Percentiles rank a stretch among this genome's conserved stretches.
Evolutionary conservation across 1,284 basidiomycete genomes (phyloP).

Genomic region (Amylostereum chailletii): DNA sequence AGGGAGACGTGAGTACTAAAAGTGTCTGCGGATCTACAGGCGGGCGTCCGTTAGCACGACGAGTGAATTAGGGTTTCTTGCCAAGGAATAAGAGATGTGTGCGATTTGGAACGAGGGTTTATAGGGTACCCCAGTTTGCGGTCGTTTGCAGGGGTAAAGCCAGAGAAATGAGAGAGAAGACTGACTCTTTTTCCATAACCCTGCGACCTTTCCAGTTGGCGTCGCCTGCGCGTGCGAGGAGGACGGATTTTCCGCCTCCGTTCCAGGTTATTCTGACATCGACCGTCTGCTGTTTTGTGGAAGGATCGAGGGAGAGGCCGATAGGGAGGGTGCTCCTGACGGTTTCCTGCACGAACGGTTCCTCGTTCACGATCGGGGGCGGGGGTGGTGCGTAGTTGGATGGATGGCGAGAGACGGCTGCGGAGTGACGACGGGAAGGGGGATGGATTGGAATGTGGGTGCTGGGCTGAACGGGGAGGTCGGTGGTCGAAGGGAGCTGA

Average conservation of each 20-base stretch:
- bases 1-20: conserved; percentile 48
- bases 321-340: conserved; percentile 58
- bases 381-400: conserved; percentile 25
- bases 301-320: conserved; percentile 27
- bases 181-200: conserved; percentile 56
- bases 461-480: conserved; percentile 30
- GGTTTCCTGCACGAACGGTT: conserved; percentile 42
- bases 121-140: too few species aligned
- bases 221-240: conserved; percentile 61
- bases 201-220: conserved; percentile 63
- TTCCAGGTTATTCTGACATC: conserved; percentile 55
- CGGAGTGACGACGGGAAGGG: conserved; percentile 20
- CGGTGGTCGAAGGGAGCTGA: conserved; percentile 24
- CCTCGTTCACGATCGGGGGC: conserved; percentile 23
- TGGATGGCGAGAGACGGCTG: conserved; percentile 18
- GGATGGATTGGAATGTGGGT: conserved; percentile 33
- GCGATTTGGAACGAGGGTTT: too few species aligned
- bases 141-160: too few species aligned
- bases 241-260: conserved; percentile 50
- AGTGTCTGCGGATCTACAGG: conserved; percentile 23
- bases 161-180: conserved; percentile 6
- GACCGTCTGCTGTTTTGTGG: conserved; percentile 22
- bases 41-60: conserved; percentile 3
- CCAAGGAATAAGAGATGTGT: too few species aligned
- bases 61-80: not conserved